Evolutionary conservation across 768 basidiomycete genomes (phyloP).

Genomic region (Hortiboletus flavorubellus): DNA sequence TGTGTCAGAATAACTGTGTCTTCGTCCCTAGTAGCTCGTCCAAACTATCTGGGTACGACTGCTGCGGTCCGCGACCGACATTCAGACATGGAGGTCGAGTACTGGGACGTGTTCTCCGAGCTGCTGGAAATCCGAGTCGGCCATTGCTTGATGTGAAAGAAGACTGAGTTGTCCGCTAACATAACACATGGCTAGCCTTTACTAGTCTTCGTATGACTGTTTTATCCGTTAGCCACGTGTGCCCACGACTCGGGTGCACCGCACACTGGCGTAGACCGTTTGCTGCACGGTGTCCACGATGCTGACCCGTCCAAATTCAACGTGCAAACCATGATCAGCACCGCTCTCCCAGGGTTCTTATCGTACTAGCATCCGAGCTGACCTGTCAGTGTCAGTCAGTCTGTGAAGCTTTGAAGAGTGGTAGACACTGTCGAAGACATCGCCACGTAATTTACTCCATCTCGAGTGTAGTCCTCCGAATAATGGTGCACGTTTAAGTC

Average conservation of each 20-base stretch:
- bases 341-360: not conserved
- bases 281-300: conserved; percentile 7
- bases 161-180: not conserved
- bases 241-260: not conserved
- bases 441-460: not conserved
- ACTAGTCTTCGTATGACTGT: not conserved
- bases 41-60: not conserved
- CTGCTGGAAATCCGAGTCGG: too few relatives aligned
- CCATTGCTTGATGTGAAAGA: too few relatives aligned
- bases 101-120: not conserved
- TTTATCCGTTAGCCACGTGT: not conserved
- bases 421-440: not conserved
- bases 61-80: not conserved
- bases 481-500: not conserved
- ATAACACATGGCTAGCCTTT: not conserved
- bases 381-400: not conserved
- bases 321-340: conserved; percentile 4
- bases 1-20: not conserved
- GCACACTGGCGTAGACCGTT: not conserved
- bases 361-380: not conserved
- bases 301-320: not conserved
- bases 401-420: not conserved
- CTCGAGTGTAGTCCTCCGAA: not conserved
- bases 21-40: not conserved
- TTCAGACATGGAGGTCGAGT: not conserved